phyloP scores from a whole-genome alignment of 768 basidiomycete genomes.

The Mycena maculata region DNA sequence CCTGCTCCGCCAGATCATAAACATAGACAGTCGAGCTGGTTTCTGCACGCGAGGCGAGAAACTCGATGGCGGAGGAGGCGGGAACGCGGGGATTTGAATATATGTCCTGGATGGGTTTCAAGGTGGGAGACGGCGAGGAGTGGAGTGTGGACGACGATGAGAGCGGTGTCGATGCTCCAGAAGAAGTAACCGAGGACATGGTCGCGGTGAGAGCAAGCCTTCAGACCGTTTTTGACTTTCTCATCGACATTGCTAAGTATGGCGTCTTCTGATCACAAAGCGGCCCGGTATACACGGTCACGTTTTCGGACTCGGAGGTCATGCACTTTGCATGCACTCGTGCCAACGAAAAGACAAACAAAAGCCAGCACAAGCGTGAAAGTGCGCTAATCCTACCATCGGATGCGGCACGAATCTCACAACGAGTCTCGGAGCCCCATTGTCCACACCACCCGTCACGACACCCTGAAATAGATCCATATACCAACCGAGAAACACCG shows the following conservation, averaged over 20 bases:
- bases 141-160: conserved; percentile 55
- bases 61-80: conserved; percentile 77
- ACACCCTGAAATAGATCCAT: too few species aligned
- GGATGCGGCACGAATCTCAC: too few species aligned
- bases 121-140: conserved; percentile 49
- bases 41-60: conserved; percentile 65
- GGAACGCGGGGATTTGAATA: conserved; percentile 59
- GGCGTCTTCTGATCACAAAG: conserved; percentile 42
- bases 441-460: too few species aligned
- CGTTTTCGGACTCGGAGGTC: too few species aligned
- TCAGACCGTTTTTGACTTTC: conserved; percentile 23
- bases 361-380: too few species aligned
- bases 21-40: conserved; percentile 78
- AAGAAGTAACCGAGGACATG: conserved; percentile 39
- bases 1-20: conserved; percentile 86
- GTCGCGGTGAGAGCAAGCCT: conserved; percentile 13
- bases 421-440: too few species aligned
- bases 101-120: conserved; percentile 44
- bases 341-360: too few species aligned
- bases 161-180: conserved; percentile 54
- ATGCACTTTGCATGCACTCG: too few species aligned
- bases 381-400: too few species aligned
- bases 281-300: too few species aligned
- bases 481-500: too few species aligned
- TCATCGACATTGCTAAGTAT: conserved; percentile 52